Evolutionary conservation across 805 yeast genomes (phyloP).

Genomic region (Ogataea glucozyma): DNA sequence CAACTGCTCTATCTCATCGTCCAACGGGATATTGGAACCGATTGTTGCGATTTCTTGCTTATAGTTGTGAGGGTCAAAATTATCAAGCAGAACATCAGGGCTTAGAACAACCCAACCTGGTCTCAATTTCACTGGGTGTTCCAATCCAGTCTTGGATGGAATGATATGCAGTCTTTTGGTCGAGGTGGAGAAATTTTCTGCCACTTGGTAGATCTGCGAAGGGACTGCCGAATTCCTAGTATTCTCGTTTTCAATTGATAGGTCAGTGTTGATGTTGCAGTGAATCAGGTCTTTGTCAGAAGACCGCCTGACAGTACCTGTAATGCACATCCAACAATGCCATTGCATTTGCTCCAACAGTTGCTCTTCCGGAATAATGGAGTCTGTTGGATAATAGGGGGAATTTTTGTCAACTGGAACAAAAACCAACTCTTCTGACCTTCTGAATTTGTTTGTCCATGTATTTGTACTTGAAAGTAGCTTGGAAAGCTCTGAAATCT

Average conservation of each 20-base stretch:
- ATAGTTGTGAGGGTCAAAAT: conserved; percentile 55
- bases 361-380: conserved; percentile 43
- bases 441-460: conserved; percentile 68
- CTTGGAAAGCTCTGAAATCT: conserved; percentile 61
- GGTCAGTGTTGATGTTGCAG: conserved; percentile 89
- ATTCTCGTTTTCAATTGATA: conserved; percentile 60
- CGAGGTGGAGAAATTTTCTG: conserved; percentile 86
- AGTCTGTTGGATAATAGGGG: conserved; percentile 62
- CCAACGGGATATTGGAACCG: conserved; percentile 63
- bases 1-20: conserved; percentile 71
- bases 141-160: conserved; percentile 68
- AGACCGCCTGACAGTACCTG: conserved; percentile 88
- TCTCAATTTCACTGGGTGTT: conserved; percentile 63
- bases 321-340: conserved; percentile 98
- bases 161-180: conserved; percentile 82
- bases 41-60: conserved; percentile 42
- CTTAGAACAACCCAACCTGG: conserved; percentile 91
- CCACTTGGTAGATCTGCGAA: conserved; percentile 70
- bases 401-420: conserved; percentile 69
- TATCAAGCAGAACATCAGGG: conserved; percentile 78
- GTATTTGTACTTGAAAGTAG: conserved; percentile 40
- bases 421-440: conserved; percentile 87
- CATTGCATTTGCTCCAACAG: conserved; percentile 76
- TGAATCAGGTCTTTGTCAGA: conserved; percentile 83
- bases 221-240: conserved; percentile 59